Base-by-base conservation (phyloP, 108 stramenopile species). In the Pseudonitzschia pungens region DNA sequence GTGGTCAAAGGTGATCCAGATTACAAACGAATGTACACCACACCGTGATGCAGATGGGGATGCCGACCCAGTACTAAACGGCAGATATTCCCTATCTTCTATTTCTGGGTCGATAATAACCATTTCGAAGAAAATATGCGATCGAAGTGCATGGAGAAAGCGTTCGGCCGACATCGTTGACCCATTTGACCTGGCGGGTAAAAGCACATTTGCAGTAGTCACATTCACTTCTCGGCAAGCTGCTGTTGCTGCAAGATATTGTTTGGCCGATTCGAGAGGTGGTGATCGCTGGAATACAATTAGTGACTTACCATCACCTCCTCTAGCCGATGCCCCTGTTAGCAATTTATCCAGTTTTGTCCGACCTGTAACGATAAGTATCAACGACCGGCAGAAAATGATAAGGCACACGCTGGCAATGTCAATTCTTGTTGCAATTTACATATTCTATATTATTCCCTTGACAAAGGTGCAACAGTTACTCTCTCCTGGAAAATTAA, bases 161-260 rank as follows among this genome's bases (percentile, higher is more conserved):
- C 69, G 59, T 41, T 31, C 42, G n/a, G 50, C 75, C 21, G 69
- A 79, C 4, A 66, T 78, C 0, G 59, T 86, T 6, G 83, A 81
- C 44, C 54, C 54, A 55, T 55, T 55, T 26, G 80, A 79, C 42
- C 43, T 94, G 56, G 85, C 85, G 0, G 75, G 84, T 69, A 85
- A 94, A 57, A 87, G 87, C 21, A 89, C 91, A 9, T 96, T 90
- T 80, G 90, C 90, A 11, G 90, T 96, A 36, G 91, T 96, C 1
- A 96, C 94, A 4, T 96, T 96, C 59, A 90, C 89, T 14, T 89
- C 87, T 28, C 77, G 94, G 33, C 94, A 96, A 70, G 94, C 94
- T 33, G 92, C 94, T 5, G 87, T 90, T 44, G 89, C 93, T 16
- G 94, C 94, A 2, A 76, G 94, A 50, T 81, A 92, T 60, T 92